Conservation (phyloP, 2,329 filamentous ascomycete species). For the Aspergillus sp. region DNA sequence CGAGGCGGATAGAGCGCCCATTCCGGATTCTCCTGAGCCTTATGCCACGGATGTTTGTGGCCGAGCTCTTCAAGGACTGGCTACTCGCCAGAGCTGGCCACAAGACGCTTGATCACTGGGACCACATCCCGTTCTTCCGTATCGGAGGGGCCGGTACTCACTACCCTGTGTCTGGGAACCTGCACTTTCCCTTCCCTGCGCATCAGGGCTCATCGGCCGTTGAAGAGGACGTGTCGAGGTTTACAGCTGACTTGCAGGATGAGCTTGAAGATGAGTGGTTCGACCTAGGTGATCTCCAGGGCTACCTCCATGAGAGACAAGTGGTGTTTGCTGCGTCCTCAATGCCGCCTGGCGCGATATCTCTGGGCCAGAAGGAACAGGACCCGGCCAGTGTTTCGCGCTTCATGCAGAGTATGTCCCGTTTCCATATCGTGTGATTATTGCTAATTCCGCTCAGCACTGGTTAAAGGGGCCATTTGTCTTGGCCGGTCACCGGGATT, state of each 20-base stretch:
- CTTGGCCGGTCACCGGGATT: conserved; percentile 28
- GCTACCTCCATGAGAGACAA: conserved; percentile 20
- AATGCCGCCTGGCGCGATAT: background rate
- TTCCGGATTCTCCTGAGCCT: conserved; percentile 24
- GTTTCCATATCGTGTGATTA: background rate
- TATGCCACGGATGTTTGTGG: conserved; percentile 18
- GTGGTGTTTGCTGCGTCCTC: conserved; percentile 15
- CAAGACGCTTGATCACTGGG: conserved; percentile 20
- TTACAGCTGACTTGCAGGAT: conserved; percentile 13
- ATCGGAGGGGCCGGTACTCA: conserved; percentile 26
- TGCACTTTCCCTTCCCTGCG: conserved; percentile 4
- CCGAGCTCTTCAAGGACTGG: conserved; percentile 19
- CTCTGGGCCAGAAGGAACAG: background rate
- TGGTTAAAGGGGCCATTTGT: conserved; percentile 21
- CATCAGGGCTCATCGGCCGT: conserved; percentile 13
- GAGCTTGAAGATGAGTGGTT: conserved; percentile 26
- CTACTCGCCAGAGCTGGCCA: conserved; percentile 18
- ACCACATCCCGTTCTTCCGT: conserved; percentile 25
- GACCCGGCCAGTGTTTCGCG: conserved; percentile 12
- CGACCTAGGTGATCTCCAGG: conserved; percentile 24
- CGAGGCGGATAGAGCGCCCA: conserved; percentile 18
- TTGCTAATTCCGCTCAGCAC: conserved; percentile 16
- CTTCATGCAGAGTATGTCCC: conserved; percentile 19
- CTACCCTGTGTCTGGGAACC: conserved; percentile 12
- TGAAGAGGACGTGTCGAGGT: conserved; percentile 15